Evolutionary conservation across 129 eudicot species (phyloP), one percentile per base, ranked within the genome.

Genomic region (Deinandra increscens): DNA sequence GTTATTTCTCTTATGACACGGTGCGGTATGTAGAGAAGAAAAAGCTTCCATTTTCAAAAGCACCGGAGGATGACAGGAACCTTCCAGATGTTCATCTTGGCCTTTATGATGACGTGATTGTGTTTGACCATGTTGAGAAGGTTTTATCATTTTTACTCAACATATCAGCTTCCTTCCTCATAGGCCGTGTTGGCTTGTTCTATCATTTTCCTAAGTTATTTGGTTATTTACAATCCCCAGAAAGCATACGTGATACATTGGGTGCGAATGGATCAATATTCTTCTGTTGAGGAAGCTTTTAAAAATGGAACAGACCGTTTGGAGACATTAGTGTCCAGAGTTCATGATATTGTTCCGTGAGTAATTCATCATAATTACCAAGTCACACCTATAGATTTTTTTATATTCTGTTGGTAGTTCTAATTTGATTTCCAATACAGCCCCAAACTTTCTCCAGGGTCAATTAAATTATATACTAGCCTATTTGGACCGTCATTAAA

Each of bases 81-180:
- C 96, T 94, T 81, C 99, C 99, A 61, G 99, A 94, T 60, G 73
- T 94, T 81, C 97, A 94, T 81, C 84, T 94, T 70, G 99, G 99
- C 23, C 96, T 94, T 75, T 94, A 94, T 81, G 97, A 94, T 82
- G 96, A 94, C 17, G 91, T 94, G n/a, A 87, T 94, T 62, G 97
- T 94, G 77, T 94, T 94, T 85, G 99, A 94, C 73, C 93, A 94
- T 83, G 93, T 94, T 69, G 99, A 94, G 63, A 94, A 94, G 99
- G 99, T 94, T 63, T 39, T 55, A 65, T 44, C 39, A 67, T 46
- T 64, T 44, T 36, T 26, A 11, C 7, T 63, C 64, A 14, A 53
- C 65, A 38, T 26, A 64, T 33, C 33, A 13, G 26, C 65, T 33
- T 65, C 17, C 43, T 53, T 69, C 18, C 6, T 48, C 64, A 46